phyloP scores from a whole-genome alignment of 2,329 filamentous ascomycete species.

The Fusarium sp. region DNA sequence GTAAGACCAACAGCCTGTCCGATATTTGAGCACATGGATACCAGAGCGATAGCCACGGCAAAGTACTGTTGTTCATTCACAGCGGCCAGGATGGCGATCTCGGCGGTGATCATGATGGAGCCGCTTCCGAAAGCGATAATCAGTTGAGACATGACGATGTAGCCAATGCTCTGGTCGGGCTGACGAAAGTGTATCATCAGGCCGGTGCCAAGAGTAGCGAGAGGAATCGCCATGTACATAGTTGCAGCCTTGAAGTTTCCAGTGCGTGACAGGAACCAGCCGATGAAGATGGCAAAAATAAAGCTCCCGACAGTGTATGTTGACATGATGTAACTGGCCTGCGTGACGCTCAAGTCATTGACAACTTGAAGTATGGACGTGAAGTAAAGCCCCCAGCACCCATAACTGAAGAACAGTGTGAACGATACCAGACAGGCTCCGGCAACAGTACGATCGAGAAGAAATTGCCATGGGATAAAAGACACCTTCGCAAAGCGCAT shows the following conservation, averaged over 20 bases:
- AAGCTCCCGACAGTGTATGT: conserved; percentile 52
- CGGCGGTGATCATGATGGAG: conserved; percentile 18
- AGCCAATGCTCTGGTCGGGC: conserved; percentile 11
- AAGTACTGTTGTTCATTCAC: conserved; percentile 29
- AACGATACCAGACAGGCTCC: conserved; percentile 52
- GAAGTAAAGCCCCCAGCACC: conserved; percentile 55
- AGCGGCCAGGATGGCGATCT: conserved; percentile 37
- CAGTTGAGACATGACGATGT: conserved; percentile 25
- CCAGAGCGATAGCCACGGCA: conserved; percentile 22
- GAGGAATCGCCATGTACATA: conserved; percentile 23
- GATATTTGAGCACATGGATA: conserved; percentile 23
- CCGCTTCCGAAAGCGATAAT: conserved; percentile 27
- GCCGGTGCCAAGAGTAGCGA: conserved; percentile 20
- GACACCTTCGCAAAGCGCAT: conserved; percentile 48
- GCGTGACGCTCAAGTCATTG: conserved; percentile 49
- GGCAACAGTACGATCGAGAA: conserved; percentile 51
- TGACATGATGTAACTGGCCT: conserved; percentile 52
- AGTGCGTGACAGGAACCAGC: conserved; percentile 15
- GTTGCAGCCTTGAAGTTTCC: conserved; percentile 28
- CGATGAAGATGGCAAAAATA: conserved; percentile 35
- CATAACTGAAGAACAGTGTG: conserved; percentile 51
- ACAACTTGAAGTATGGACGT: conserved; percentile 55
- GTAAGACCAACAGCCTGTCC: conserved; percentile 28
- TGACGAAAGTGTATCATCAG: conserved; percentile 19
- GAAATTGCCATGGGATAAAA: conserved; percentile 21